Base-by-base conservation (phyloP, 2,329 filamentous ascomycete species). In the Daldinia sp. region DNA sequence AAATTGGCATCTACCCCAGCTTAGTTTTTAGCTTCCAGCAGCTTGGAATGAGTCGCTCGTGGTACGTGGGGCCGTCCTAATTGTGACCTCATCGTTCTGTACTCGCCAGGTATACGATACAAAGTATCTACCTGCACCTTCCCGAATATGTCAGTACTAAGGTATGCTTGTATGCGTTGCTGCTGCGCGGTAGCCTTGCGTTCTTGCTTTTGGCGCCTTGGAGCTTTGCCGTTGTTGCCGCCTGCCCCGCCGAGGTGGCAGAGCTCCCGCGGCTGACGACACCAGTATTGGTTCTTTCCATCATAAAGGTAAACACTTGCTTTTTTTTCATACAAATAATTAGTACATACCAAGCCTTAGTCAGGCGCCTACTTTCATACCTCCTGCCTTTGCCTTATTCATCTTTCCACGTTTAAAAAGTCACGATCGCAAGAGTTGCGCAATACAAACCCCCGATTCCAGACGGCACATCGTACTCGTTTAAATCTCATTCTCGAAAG, bases 251-350 rank as follows among this genome's bases (percentile, higher is more conserved):
- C 13, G 47, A 58, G 43, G 64, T 70, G 63, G 63, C 68, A 69
- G 66, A 69, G 67, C 67, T 70, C 37, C 51, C 25, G 29, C 43
- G 54, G 68, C 68, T 70, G 69, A 71, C 70, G 70, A 71, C 63
- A 65, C 66, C 47, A 48, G 34, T 51, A 64, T 57, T 63, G 29
- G 37, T 57, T 30, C 57, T 59, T 50, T 52, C 57, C 49, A 55
- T 61, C n/a, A 8, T 47, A 59, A 56, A 43, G 17, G 15, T 48
- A 34, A 49, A 54, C 45, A 32, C 34, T 32, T 29, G 11, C 11
- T 35, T 8, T n/a, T n/a, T 21, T 48, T 19, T 23, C 13, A 19
- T 51, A 35, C 29, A 56, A 30, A 41, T 48, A 57, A 54, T 37
- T 41, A 39, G 35, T 29, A 47, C 23, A 30, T 53, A 45, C 58